Conservation (phyloP, 441 rosid species). For the Gossypium gossypioides region DNA sequence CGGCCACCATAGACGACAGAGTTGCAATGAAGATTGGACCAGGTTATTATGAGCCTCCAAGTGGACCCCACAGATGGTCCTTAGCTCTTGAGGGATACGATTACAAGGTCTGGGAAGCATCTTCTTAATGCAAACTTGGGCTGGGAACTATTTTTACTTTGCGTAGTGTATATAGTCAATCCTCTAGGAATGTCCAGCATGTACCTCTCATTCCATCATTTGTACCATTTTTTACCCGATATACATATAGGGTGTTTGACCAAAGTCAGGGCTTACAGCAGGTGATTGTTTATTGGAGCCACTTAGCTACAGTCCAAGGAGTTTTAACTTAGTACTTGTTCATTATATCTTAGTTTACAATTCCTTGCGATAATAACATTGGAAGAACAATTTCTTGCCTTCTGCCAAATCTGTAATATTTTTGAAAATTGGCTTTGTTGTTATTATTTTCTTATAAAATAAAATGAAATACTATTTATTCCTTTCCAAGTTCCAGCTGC, state of each 20-base stretch:
- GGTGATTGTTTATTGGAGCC: not conserved
- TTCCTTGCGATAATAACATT: not conserved
- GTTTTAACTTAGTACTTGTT: not conserved
- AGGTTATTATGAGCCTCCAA: conserved; percentile 68
- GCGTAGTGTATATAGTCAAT: not conserved
- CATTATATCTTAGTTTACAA: not conserved
- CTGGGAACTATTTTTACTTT: not conserved
- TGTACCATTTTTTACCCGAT: not conserved
- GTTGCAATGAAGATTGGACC: conserved; percentile 87
- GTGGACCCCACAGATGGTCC: conserved; percentile 47
- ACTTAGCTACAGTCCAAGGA: not conserved
- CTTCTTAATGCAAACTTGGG: conserved; percentile 23
- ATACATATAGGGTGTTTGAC: not conserved
- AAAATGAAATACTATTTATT: too few species aligned
- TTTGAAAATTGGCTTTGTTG: too few species aligned
- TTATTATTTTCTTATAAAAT: too few species aligned
- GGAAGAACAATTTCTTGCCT: not conserved
- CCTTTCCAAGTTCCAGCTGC: too few species aligned
- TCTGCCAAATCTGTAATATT: not conserved
- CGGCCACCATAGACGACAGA: conserved; percentile 64
- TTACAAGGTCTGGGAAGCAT: conserved; percentile 84
- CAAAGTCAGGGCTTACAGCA: not conserved
- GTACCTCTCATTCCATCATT: not conserved
- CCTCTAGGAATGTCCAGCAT: not conserved
- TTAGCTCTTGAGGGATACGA: conserved; percentile 51